Base-by-base conservation (phyloP, 306 rosid genomes). In the Astragalus membranaceus region DNA sequence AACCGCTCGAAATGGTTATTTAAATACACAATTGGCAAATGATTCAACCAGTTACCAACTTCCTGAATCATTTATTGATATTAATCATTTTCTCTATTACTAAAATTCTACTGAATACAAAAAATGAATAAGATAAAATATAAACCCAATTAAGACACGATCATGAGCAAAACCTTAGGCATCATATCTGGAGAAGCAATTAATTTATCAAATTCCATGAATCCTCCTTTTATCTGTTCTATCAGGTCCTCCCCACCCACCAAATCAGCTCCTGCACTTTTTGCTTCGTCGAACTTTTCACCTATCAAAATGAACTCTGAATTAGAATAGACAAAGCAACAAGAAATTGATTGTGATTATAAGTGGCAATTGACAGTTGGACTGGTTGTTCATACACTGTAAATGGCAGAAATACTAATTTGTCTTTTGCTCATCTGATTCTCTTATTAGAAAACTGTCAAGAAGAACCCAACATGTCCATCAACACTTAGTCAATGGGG, bases 161-260 rank as follows among this genome's bases (percentile, higher is more conserved):
- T 76, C 64, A 72, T 44, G 77, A 82, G 78, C 61, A 75, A 74
- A 85, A 90, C 98, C 98, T 94, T 94, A 14, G 98, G 96, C 98
- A 94, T 94, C 98, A 94, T 90, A 80, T 95, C 99, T 39, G 99
- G 99, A 36, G 99, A 95, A 78, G 99, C 97, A 82, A 95, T 95
- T 55, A 95, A 77, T 83, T 95, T 95, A 75, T 95, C 99, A 70
- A 95, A 95, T n/a, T 95, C 96, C 99, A 95, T 95, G 81, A 89
- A 95, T 39, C 99, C 99, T 74, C 88, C 92, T 86, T 85, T 95
- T 57, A 95, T 95, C 83, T 95, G 95, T 83, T 88, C 96, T 81
- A 95, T 95, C 88, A 91, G 83, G 82, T 95, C 99, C 69, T 95
- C 99, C 71, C 99, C 99, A 71, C 99, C 99, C 47, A 95, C 97